Evolutionary conservation across 345 rosid genomes (phyloP).

Genomic region (Lepidium aucheri): DNA sequence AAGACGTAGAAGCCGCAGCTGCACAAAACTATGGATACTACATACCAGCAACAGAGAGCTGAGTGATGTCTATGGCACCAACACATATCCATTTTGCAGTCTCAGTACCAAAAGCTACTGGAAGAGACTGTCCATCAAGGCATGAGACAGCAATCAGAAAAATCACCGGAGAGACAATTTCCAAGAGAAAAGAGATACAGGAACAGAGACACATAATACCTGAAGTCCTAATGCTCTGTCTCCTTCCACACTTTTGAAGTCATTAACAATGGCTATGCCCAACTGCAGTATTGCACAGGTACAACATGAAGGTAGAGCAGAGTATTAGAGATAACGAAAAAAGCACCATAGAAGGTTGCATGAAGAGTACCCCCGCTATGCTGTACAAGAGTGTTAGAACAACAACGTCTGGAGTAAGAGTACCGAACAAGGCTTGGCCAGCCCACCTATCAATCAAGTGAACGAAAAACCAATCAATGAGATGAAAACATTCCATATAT

Average conservation of each 20-base stretch:
- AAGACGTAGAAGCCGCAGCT: background rate
- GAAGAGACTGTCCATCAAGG: constrained; percentile 51
- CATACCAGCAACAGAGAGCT: constrained; percentile 86
- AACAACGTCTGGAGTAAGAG: constrained; percentile 84
- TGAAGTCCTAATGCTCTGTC: constrained; percentile 90
- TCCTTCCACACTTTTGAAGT: constrained; percentile 97
- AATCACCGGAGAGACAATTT: background rate
- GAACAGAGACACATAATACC: background rate
- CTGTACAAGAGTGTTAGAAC: constrained; percentile 95
- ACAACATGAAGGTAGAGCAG: constrained; percentile 2
- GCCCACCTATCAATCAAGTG: constrained; percentile 73
- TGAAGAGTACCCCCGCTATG: constrained; percentile 79
- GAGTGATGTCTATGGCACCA: constrained; percentile 94
- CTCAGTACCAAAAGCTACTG: constrained; percentile 96
- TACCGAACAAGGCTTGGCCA: constrained; percentile 95
- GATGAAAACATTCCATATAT: background rate
- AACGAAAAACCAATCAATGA: background rate
- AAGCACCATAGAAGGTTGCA: background rate
- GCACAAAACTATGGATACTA: background rate
- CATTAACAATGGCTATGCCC: constrained; percentile 93
- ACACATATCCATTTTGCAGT: constrained; percentile 99
- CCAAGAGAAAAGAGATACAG: background rate
- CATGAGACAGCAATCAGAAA: background rate
- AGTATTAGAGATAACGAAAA: background rate
- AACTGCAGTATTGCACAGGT: constrained; percentile 37